Percentiles rank a stretch among this genome's conserved stretches.
phyloP scores from a whole-genome alignment of 768 basidiomycete genomes.

The Rhizopogon vesiculosus region DNA sequence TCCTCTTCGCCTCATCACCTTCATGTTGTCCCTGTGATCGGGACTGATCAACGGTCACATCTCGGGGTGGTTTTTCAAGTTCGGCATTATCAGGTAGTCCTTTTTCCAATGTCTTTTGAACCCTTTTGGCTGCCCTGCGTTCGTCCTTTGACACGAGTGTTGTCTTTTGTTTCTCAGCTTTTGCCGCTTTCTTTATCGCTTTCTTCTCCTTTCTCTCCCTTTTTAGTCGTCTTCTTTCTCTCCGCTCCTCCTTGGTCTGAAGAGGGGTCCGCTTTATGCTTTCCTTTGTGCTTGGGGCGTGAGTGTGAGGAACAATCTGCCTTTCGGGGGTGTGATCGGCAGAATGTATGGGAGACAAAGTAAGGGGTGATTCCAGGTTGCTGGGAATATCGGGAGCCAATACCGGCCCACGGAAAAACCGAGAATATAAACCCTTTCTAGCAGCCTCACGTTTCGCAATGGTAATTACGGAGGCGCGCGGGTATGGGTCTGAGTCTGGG shows the following conservation, averaged over 20 bases:
- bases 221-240: conserved; percentile 19
- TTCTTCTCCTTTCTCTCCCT: conserved; percentile 16
- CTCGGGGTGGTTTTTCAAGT: neutral
- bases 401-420: conserved; percentile 76
- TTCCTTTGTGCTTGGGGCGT: neutral
- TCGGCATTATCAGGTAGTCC: neutral
- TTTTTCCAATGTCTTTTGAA: neutral
- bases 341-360: neutral
- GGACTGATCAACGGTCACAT: neutral
- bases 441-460: conserved; percentile 78
- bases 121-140: conserved; percentile 1
- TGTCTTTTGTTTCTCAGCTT: neutral
- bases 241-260: conserved; percentile 15
- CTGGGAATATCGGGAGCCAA: conserved; percentile 41
- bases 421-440: conserved; percentile 66
- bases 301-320: neutral
- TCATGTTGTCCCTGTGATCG: conserved; percentile 2
- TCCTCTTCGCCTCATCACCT: neutral
- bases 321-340: neutral
- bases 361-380: neutral
- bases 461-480: conserved; percentile 49
- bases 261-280: conserved; percentile 7
- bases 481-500: conserved; percentile 24
- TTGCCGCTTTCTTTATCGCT: conserved; percentile 10
- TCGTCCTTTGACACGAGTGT: neutral